These are phyloP conservation scores for Skeletonema grethae DNA, from an alignment of 108 stramenopile species.

Conservation along the genomic window DNA sequence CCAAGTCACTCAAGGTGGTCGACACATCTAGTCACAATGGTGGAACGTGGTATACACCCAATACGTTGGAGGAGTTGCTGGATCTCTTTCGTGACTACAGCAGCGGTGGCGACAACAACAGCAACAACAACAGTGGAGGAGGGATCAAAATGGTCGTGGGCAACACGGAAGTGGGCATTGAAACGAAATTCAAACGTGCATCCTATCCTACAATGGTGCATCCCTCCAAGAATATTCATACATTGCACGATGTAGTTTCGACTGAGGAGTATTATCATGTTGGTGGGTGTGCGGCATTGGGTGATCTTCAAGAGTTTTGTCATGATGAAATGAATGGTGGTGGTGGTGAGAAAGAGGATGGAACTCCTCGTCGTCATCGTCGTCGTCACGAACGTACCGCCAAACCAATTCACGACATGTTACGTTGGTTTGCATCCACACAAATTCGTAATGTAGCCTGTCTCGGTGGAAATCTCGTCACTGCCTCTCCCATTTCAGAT, in stretches of 20 bases:
- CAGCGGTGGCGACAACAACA: constrained; percentile 56
- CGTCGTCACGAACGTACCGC: constrained; percentile 44
- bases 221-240: constrained; percentile 61
- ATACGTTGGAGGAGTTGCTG: constrained; percentile 74
- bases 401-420: constrained; percentile 87
- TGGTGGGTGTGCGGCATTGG: constrained; percentile 76
- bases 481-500: constrained; percentile 95
- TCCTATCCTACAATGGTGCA: constrained; percentile 70
- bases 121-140: constrained; percentile 15
- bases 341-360: constrained; percentile 6
- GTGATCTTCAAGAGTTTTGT: constrained; percentile 66
- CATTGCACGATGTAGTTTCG: constrained; percentile 54
- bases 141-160: constrained; percentile 91
- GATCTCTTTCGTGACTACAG: constrained; percentile 72
- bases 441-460: constrained; percentile 96
- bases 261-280: constrained; percentile 40
- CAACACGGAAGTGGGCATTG: constrained; percentile 94
- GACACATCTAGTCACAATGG: constrained; percentile 69
- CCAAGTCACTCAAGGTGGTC: constrained; percentile 70
- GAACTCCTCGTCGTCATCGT: not conserved
- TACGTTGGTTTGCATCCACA: constrained; percentile 96
- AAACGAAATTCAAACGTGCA: constrained; percentile 84
- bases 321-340: constrained; percentile 25
- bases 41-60: constrained; percentile 91
- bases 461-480: constrained; percentile 93